A percentile compares a stretch with the other conserved stretches of the same genome.
Conservation (phyloP, 2,329 filamentous ascomycete genomes). For the Paraconiothyrium sp. region DNA sequence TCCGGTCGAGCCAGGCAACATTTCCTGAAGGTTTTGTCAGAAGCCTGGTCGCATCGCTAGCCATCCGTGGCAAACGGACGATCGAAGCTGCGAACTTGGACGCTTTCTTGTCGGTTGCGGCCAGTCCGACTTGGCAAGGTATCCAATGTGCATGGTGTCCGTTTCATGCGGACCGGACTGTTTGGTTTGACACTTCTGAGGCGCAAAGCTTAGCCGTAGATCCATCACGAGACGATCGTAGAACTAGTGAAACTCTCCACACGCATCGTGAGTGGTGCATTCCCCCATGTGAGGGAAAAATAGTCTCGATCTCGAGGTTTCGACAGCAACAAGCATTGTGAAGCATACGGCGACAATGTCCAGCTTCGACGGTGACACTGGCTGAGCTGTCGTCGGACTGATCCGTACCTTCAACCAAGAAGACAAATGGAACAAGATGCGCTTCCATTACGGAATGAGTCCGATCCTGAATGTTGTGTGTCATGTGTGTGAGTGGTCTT, state of each 20-base stretch:
- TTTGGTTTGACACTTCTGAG: conserved; percentile 37
- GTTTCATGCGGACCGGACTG: conserved; percentile 41
- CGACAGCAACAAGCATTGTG: conserved; percentile 17
- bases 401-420: not conserved
- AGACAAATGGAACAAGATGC: not conserved
- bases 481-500: not conserved
- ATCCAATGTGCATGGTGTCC: conserved; percentile 31
- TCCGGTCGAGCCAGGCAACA: conserved; percentile 28
- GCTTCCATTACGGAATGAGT: not conserved
- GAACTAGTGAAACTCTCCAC: conserved; percentile 26
- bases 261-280: conserved; percentile 19
- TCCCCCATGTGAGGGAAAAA: conserved; percentile 16
- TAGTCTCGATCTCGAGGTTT: conserved; percentile 11
- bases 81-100: conserved; percentile 27
- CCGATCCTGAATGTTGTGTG: not conserved
- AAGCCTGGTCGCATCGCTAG: conserved; percentile 18
- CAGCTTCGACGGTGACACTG: not conserved
- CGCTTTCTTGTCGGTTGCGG: conserved; percentile 35
- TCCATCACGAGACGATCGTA: conserved; percentile 19
- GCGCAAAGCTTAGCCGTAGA: conserved; percentile 32
- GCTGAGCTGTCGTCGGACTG: not conserved
- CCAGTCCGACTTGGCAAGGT: conserved; percentile 30
- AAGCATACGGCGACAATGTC: conserved; percentile 17
- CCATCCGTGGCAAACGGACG: conserved; percentile 23
- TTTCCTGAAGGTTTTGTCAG: conserved; percentile 25